Conservation (phyloP, 164 flowering plant species). For the Platanus orientalis region DNA sequence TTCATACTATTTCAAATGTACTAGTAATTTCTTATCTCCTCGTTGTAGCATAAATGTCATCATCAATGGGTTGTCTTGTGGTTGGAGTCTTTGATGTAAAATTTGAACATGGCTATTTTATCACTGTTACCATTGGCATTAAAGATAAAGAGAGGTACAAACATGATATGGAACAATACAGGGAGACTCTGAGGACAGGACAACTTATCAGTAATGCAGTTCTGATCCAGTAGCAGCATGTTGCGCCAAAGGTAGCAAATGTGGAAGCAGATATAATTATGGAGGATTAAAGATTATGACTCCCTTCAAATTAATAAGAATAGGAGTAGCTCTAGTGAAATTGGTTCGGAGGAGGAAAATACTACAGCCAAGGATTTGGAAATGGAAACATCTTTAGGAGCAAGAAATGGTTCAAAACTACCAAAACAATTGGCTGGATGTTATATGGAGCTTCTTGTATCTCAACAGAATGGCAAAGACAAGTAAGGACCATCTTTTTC, state of each 20-base stretch:
- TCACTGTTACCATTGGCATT: constrained; percentile 32
- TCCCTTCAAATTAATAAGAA: constrained; percentile 32
- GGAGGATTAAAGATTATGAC: constrained; percentile 31
- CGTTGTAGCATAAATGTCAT: background rate
- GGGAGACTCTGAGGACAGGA: constrained; percentile 47
- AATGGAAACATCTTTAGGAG: constrained; percentile 21
- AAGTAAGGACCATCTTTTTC: no score
- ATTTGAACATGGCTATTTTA: background rate
- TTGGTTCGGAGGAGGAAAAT: constrained; percentile 40
- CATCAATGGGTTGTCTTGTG: background rate
- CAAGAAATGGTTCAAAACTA: constrained; percentile 16
- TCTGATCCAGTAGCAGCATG: constrained; percentile 56
- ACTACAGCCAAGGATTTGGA: constrained; percentile 28
- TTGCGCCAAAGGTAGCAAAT: constrained; percentile 28
- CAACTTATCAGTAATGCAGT: constrained; percentile 45
- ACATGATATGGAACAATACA: constrained; percentile 76
- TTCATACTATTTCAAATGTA: background rate
- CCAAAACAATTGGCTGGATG: no score
- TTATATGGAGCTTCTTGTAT: no score
- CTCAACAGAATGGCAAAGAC: no score
- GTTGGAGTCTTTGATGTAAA: background rate
- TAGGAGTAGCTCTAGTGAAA: constrained; percentile 33
- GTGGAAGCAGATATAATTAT: constrained; percentile 25
- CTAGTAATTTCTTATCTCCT: background rate
- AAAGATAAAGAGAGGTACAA: constrained; percentile 84